These are phyloP conservation scores for Xylaria scruposa DNA, from an alignment of 495 filamentous ascomycete species.

Conservation along the genomic window DNA sequence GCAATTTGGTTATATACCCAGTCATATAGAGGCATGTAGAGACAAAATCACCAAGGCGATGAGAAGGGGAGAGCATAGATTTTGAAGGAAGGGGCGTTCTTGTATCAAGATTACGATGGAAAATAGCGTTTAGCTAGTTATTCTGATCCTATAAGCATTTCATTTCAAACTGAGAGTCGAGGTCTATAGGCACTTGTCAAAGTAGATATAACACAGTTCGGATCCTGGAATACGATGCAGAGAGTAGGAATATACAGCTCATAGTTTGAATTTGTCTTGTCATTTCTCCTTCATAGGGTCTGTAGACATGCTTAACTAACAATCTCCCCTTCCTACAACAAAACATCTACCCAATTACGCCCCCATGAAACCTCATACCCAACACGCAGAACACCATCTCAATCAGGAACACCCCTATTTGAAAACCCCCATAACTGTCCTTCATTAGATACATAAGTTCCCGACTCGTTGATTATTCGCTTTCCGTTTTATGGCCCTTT, in stretches of 20 bases:
- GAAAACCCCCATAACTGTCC: not conserved
- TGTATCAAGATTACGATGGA: not conserved
- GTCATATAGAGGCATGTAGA: not conserved
- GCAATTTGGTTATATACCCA: not conserved
- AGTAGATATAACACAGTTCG: no score
- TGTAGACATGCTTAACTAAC: not conserved
- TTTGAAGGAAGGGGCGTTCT: not conserved
- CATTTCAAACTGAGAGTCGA: not conserved
- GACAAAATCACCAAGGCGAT: not conserved
- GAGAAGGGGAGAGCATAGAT: not conserved
- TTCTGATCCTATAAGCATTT: not conserved
- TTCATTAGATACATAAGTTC: not conserved
- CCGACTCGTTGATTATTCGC: not conserved
- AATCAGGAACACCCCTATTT: not conserved
- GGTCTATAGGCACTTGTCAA: not conserved
- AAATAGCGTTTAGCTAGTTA: not conserved
- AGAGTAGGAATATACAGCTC: no score
- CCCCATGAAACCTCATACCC: not conserved
- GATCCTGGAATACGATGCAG: not conserved
- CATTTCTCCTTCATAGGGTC: not conserved
- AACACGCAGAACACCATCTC: not conserved
- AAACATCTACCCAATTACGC: not conserved
- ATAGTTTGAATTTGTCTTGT: not conserved
- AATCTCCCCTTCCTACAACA: not conserved
- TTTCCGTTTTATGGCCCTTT: conserved; percentile 9